These are phyloP conservation scores for Hordeum pubiflorum DNA, from an alignment of 202 grass and related monocot species.

Conservation along the genomic window DNA sequence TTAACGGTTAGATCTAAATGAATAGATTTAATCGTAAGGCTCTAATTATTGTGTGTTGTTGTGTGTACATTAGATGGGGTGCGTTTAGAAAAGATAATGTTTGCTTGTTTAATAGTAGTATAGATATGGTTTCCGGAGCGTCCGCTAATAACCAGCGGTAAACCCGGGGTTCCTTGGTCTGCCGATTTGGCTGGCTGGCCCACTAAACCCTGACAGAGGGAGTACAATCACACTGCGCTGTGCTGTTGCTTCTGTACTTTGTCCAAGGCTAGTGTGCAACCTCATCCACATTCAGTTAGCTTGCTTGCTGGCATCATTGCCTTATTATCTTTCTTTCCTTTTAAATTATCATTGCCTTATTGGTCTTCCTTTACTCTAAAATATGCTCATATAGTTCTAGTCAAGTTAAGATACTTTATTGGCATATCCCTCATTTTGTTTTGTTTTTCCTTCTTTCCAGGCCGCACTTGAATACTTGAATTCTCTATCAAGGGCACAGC, in stretches of 20 bases:
- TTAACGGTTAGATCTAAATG: too few relatives aligned
- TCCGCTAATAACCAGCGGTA: too few relatives aligned
- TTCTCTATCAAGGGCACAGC: conserved; percentile 38
- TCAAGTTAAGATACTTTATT: conserved; percentile 1
- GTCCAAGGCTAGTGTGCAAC: not conserved
- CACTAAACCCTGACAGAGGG: too few relatives aligned
- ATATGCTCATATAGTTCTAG: not conserved
- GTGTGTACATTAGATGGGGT: too few relatives aligned
- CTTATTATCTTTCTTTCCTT: not conserved
- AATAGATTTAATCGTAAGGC: too few relatives aligned
- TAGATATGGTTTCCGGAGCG: too few relatives aligned
- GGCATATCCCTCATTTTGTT: not conserved
- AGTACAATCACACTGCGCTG: not conserved
- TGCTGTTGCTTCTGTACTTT: not conserved
- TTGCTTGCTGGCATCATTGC: not conserved
- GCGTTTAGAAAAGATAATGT: too few relatives aligned
- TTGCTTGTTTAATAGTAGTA: too few relatives aligned
- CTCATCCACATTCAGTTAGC: not conserved
- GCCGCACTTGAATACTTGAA: conserved; percentile 29
- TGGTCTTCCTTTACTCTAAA: not conserved
- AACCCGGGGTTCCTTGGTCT: too few relatives aligned
- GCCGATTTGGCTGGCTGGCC: too few relatives aligned
- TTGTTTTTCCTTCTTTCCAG: conserved; percentile 19
- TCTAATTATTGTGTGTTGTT: too few relatives aligned
- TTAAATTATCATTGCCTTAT: not conserved